These are phyloP conservation scores for Xylaria grammica DNA, from an alignment of 495 filamentous ascomycete species.

Conservation along the genomic window DNA sequence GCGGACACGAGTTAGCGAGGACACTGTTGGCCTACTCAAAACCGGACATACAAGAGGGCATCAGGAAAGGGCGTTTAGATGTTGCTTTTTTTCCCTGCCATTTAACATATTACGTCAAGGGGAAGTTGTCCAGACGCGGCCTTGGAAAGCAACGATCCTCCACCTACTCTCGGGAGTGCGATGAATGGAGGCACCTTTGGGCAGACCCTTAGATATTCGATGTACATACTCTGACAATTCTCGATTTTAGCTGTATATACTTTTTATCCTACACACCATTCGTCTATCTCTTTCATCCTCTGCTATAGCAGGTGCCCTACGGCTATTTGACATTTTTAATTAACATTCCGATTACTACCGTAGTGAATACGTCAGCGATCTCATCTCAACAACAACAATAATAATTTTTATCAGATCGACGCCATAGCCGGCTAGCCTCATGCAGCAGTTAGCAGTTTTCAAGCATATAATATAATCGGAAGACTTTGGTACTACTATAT, in stretches of 20 bases:
- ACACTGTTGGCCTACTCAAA: constrained; percentile 6
- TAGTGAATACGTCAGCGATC: too few species aligned
- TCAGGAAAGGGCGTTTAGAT: constrained; percentile 11
- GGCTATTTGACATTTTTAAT: not conserved
- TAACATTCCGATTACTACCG: too few species aligned
- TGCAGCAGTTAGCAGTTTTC: too few species aligned
- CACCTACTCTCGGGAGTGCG: not conserved
- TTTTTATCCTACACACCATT: not conserved
- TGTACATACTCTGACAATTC: constrained; percentile 22
- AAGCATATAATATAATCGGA: too few species aligned
- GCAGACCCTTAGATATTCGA: constrained; percentile 10
- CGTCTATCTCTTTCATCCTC: not conserved
- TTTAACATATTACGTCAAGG: constrained; percentile 12
- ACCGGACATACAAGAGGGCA: constrained; percentile 15
- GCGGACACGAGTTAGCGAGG: constrained; percentile 19
- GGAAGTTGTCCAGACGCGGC: not conserved
- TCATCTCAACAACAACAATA: too few species aligned
- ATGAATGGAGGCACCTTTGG: not conserved
- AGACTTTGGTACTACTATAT: too few species aligned
- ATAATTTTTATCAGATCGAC: too few species aligned
- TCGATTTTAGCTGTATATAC: constrained; percentile 24
- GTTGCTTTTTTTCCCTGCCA: constrained; percentile 3
- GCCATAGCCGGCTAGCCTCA: too few species aligned
- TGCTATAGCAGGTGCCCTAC: not conserved
- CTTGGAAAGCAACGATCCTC: constrained; percentile 6